Base-by-base conservation (phyloP, 1,284 basidiomycete species). In the Trichosporon sp. region DNA sequence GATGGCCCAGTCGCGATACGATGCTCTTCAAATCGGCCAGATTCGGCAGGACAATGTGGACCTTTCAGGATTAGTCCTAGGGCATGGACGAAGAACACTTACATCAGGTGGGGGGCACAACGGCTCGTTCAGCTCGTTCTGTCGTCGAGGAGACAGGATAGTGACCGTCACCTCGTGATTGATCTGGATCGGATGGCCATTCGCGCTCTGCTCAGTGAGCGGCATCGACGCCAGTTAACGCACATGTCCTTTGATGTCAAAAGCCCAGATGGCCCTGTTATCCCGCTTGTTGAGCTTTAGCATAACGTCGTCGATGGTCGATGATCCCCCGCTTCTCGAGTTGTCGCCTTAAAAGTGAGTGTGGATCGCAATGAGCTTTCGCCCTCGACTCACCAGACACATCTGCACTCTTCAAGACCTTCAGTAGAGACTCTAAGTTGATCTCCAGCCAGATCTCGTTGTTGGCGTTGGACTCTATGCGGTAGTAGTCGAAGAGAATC, bases 41-140 rank as follows among this genome's bases (percentile, higher is more conserved):
- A 1, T 88, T 85, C 0, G 92, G 93, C 0, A 95, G 81, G 3
- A 93, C 80, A 58, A 95, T 87, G 70, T 93, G 90, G 10, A 91
- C 84, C 93, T 95, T 56, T 19, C 4, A 7, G 10, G 11, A 27
- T 46, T 62, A 9, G 58, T 54, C 19, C 10, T 6, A 23, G 14
- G 0, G 8, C 5, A 3, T 4, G 19, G 16, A 3, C 21, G 1
- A n/a, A n/a, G n/a, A n/a, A n/a, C 68, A 76, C 86, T 64, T 70
- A 93, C 93, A 73, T 95, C 90, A 7, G 92, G 91, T 49, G 90
- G 88, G 0, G 93, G 92, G 78, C 92, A 95, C 69, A 91, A 77
- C 0, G 92, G 93, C 75, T 95, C 92, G 19, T 82, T 84, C 61
- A 95, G 83, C 65, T 84, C 86, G 19, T 84, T 85, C 14, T 91